Percentiles rank a stretch among this genome's conserved stretches.
phyloP scores from a whole-genome alignment of 164 flowering plant genomes.

The Tinospora cordifolia region DNA sequence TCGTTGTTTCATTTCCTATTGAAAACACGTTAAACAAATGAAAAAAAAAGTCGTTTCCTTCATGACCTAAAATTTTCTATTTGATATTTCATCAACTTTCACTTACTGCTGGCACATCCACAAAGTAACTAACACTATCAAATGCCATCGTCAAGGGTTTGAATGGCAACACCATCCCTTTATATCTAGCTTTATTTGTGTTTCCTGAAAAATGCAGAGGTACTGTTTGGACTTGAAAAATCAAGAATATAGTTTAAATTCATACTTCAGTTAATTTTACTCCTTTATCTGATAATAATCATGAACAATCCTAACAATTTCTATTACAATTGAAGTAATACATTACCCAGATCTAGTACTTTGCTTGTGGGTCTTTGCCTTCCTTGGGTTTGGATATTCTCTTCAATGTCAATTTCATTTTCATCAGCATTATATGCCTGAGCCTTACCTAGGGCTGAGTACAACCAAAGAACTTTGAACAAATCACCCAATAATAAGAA shows the following conservation, averaged over 20 bases:
- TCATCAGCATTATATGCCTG: background rate
- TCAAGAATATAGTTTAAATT: constrained; percentile 12
- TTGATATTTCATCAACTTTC: background rate
- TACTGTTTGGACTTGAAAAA: background rate
- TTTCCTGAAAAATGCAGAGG: constrained; percentile 9
- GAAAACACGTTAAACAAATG: background rate
- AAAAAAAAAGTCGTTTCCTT: background rate
- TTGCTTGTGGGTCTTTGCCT: background rate
- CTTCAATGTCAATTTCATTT: background rate
- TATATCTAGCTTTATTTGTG: constrained; percentile 10
- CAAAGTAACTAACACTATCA: constrained; percentile 38
- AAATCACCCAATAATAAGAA: background rate
- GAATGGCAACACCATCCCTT: constrained; percentile 58
- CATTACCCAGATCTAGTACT: background rate
- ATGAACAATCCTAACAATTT: background rate
- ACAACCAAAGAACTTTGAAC: background rate
- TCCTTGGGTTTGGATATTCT: background rate
- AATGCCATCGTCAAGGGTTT: constrained; percentile 41
- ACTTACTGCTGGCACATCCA: constrained; percentile 52
- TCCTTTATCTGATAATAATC: background rate
- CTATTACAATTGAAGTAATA: background rate
- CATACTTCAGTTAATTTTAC: constrained; percentile 6
- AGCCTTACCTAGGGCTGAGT: background rate
- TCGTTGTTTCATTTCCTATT: constrained; percentile 42
- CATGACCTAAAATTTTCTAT: background rate